Conservation (phyloP, 495 filamentous ascomycete species). For the Lasiosphaeria miniovina region DNA sequence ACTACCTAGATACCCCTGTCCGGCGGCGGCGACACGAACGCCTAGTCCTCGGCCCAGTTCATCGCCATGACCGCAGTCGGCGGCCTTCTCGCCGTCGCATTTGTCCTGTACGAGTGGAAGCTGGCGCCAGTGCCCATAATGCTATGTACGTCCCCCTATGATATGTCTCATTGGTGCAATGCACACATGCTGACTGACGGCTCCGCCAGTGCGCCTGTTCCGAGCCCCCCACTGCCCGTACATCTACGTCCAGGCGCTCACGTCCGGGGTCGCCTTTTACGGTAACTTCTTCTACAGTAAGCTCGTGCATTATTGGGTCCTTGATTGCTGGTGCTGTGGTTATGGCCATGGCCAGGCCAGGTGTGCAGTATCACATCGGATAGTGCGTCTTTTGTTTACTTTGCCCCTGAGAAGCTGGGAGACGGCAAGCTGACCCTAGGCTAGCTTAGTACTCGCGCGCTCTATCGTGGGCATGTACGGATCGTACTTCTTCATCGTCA, state of each 20-base stretch:
- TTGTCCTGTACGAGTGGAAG: background rate
- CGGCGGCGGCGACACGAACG: background rate
- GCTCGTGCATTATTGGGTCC: background rate
- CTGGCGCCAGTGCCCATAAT: background rate
- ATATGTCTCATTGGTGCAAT: background rate
- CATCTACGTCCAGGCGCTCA: background rate
- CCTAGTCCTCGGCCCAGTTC: background rate
- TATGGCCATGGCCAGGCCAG: background rate
- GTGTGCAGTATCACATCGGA: background rate
- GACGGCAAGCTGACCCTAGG: too few species aligned
- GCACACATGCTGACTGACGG: background rate
- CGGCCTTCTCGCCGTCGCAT: background rate
- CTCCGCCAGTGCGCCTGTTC: background rate
- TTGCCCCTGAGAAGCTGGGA: too few species aligned
- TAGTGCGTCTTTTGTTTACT: too few species aligned
- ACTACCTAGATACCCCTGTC: background rate
- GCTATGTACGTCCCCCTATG: background rate
- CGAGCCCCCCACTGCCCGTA: background rate
- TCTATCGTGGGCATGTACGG: background rate
- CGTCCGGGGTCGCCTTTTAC: background rate
- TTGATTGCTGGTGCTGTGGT: background rate
- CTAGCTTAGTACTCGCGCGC: background rate
- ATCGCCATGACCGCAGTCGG: background rate
- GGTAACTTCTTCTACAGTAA: background rate
- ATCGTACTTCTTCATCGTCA: background rate